A percentile compares a stretch with the other conserved stretches of the same genome.
These are phyloP conservation scores for Myxozyma mucilagina DNA, from an alignment of 805 yeast species.

Conservation along the genomic window DNA sequence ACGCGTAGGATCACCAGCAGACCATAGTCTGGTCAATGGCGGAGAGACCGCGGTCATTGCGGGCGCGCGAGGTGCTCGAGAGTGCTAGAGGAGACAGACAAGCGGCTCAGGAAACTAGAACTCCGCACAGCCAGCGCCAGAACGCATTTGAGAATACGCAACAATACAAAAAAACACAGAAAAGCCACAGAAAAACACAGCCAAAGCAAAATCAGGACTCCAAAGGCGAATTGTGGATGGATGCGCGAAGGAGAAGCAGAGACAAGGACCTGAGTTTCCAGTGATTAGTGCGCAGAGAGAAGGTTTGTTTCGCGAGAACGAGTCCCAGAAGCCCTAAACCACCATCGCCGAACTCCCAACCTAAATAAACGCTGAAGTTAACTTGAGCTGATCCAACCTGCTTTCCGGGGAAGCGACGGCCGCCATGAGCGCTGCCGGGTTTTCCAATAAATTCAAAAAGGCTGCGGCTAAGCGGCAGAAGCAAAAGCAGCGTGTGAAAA, in stretches of 20 bases:
- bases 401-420: neutral
- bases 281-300: neutral
- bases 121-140: neutral
- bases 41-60: constrained; percentile 9
- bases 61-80: neutral
- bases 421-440: constrained; percentile 12
- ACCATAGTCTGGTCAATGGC: constrained; percentile 24
- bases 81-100: neutral
- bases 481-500: constrained; percentile 11
- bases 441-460: constrained; percentile 14
- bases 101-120: neutral
- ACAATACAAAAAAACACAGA: neutral
- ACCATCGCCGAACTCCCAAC: constrained; percentile 4
- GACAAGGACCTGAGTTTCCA: neutral
- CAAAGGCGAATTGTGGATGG: neutral
- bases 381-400: neutral
- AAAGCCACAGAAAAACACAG: neutral
- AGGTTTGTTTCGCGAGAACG: neutral
- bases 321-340: neutral
- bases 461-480: constrained; percentile 10
- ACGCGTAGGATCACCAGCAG: constrained; percentile 33
- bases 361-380: no score
- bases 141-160: constrained; percentile 5
- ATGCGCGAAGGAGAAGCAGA: neutral
- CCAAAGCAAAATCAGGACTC: neutral